Evolutionary conservation across 2,329 filamentous ascomycete species (phyloP).

Genomic region (Trichoderma guizhouense): DNA sequence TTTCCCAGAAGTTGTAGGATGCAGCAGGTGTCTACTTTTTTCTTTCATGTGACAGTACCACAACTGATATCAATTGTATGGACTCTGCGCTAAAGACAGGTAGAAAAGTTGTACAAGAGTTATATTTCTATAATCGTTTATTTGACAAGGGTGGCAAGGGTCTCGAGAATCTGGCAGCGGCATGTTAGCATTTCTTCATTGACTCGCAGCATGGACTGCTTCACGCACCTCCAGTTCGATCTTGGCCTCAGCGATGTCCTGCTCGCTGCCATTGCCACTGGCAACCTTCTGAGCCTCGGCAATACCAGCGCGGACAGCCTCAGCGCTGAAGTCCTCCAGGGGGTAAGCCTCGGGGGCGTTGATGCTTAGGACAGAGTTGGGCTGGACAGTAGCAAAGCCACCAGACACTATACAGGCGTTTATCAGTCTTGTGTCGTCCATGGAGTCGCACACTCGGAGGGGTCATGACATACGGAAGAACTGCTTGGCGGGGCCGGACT

Average conservation of each 20-base stretch:
- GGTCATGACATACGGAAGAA: conserved; percentile 83
- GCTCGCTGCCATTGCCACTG: conserved; percentile 85
- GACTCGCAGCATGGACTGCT: not conserved
- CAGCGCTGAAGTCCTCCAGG: conserved; percentile 92
- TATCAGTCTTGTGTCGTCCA: not conserved
- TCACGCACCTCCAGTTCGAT: conserved; percentile 86
- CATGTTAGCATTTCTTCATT: not conserved
- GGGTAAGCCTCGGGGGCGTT: conserved; percentile 96
- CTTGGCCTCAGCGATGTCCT: conserved; percentile 98
- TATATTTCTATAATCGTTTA: conserved; percentile 54
- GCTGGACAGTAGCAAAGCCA: conserved; percentile 95
- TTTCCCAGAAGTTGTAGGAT: conserved; percentile 8
- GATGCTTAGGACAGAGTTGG: conserved; percentile 91
- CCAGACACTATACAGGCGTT: conserved; percentile 67
- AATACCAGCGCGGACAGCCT: conserved; percentile 85
- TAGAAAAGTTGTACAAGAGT: conserved; percentile 41
- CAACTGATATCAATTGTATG: conserved; percentile 37
- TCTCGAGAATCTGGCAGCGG: conserved; percentile 68
- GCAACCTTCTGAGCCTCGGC: conserved; percentile 94
- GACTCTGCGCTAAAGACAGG: conserved; percentile 33
- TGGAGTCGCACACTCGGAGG: conserved; percentile 1
- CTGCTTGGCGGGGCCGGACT: conserved; percentile 84
- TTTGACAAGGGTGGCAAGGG: conserved; percentile 75
- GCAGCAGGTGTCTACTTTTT: conserved; percentile 15
- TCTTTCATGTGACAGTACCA: conserved; percentile 26